Conservation (phyloP, 139 green algal species). For the Pleodorina starrii region DNA sequence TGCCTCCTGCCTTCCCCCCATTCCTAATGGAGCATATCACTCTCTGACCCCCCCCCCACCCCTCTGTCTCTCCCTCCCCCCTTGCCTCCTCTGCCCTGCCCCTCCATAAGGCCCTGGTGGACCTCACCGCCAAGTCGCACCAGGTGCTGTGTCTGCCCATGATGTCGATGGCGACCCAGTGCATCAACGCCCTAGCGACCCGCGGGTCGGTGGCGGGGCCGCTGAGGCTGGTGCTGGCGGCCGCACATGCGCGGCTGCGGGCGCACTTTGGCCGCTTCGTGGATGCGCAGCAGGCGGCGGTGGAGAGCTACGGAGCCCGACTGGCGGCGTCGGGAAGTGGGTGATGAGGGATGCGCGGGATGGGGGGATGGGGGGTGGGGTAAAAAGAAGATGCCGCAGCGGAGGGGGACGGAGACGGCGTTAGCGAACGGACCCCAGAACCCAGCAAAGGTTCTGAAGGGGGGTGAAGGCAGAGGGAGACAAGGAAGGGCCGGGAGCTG, state of each 20-base stretch:
- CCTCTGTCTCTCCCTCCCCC: too few species aligned
- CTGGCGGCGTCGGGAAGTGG: constrained; percentile 17
- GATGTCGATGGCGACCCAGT: constrained; percentile 38
- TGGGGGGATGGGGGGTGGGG: too few species aligned
- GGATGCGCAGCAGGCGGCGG: constrained; percentile 23
- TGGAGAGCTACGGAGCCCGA: constrained; percentile 50
- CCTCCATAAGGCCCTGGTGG: constrained; percentile 15
- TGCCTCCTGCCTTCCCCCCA: too few species aligned
- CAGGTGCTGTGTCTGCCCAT: constrained; percentile 59
- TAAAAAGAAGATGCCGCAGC: too few species aligned
- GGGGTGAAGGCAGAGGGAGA: too few species aligned
- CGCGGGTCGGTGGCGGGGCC: constrained; percentile 10
- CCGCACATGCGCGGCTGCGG: constrained; percentile 38
- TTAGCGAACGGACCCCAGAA: too few species aligned
- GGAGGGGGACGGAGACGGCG: too few species aligned
- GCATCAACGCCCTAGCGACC: constrained; percentile 15
- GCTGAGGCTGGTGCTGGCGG: constrained; percentile 14
- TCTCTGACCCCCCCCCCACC: too few species aligned
- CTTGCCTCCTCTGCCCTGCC: not conserved
- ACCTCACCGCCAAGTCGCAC: constrained; percentile 51
- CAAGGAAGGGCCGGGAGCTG: too few species aligned
- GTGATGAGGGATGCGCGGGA: too few species aligned
- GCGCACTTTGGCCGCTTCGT: constrained; percentile 32
- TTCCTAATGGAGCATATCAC: too few species aligned
- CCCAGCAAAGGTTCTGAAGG: too few species aligned